Evolutionary conservation across 306 rosid genomes (phyloP).

Genomic region (Corylus heterophylla): DNA sequence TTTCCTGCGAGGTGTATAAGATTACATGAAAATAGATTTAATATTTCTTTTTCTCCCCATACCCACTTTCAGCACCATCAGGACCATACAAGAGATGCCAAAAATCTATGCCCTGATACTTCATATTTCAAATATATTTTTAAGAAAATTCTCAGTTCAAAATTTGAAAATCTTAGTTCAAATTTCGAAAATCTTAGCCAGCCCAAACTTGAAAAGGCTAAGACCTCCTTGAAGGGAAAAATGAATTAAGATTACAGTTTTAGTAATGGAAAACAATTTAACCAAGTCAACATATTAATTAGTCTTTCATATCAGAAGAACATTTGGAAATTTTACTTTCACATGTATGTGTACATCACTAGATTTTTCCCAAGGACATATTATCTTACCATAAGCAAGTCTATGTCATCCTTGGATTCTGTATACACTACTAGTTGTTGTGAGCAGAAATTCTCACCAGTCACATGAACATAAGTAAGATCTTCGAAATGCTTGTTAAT

Average conservation of each 20-base stretch:
- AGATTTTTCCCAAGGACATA: conserved; percentile 2
- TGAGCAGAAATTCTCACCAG: conserved; percentile 47
- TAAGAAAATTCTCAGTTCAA: conserved; percentile 1
- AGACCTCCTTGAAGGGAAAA: conserved; percentile 2
- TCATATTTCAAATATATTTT: conserved; percentile 1
- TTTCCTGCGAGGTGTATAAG: neutral
- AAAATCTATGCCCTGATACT: conserved; percentile 17
- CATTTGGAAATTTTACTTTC: neutral
- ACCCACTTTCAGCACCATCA: conserved; percentile 7
- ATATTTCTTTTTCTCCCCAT: neutral
- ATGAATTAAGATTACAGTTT: neutral
- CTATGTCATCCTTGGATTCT: conserved; percentile 67
- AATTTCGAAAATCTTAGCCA: conserved; percentile 22
- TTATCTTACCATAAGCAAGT: conserved; percentile 65
- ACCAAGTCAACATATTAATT: neutral
- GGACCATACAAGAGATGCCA: conserved; percentile 13
- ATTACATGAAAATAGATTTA: conserved; percentile 13
- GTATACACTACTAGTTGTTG: conserved; percentile 63
- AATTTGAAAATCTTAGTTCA: neutral
- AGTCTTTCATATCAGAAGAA: neutral
- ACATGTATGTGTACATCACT: neutral
- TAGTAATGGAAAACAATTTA: neutral
- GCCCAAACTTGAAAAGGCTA: conserved; percentile 18
- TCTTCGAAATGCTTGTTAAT: conserved; percentile 65
- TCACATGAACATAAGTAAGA: conserved; percentile 55